Evolutionary conservation across 106 monocot genomes (phyloP), one percentile per base, ranked within the genome.

Genomic region (Acanthochlamys bracteata): DNA sequence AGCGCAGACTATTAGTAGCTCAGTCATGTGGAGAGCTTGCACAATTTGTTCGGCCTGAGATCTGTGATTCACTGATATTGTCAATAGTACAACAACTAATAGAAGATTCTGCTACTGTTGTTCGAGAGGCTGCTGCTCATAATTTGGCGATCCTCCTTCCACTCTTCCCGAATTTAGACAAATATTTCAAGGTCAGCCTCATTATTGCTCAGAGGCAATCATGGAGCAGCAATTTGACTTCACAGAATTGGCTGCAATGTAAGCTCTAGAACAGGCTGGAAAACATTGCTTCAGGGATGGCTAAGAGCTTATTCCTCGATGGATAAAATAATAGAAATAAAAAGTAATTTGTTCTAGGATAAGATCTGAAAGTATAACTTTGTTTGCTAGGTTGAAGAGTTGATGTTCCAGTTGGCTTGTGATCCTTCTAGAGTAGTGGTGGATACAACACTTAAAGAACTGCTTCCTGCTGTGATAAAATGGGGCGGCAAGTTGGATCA

Each of bases 141-240:
- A 96, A 96, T 74, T 73, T 96, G 71, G 88, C 96, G 64, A 52
- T 96, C 69, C 85, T 96, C 54, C 96, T 96, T 64, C 91, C 85
- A 39, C 82, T 88, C 68, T 96, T 96, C 64, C 96, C 96, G 54
- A 91, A 91, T 73, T 55, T 85, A 77, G 96, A 96, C 59, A 96
- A 96, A 84, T 96, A 88, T 80, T 91, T 77, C 83, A 96, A 96
- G 96, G 95, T 96, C 82, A 90, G 84, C 80, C 84, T 84, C 90
- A 79, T 66, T 86, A 90, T 76, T 71, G 90, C 90, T 75, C 75
- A 79, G 86, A 78, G 90, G 90, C 90, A 78, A 82, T 83, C 82
- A 78, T 86, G 90, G 86, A 80, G 86, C 83, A 72, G 80, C 77
- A 82, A 66, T 83, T 77, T 90, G 91, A 72, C 80, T 83, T 86